Evolutionary conservation across 2,329 filamentous ascomycete genomes (phyloP).

Genomic region (Fusarium sp.): DNA sequence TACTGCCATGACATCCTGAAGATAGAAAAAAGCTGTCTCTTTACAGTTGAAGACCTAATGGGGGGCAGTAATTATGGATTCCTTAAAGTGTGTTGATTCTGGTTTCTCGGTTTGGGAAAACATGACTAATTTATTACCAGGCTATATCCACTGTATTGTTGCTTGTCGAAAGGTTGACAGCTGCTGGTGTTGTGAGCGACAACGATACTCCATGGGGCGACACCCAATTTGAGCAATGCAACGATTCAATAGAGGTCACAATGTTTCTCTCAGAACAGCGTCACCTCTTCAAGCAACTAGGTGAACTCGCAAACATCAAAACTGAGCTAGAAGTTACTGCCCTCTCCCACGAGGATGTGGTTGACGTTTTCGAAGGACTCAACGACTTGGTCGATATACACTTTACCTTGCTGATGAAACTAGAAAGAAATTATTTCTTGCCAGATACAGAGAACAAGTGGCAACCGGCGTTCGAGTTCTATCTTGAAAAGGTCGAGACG

Average conservation of each 20-base stretch:
- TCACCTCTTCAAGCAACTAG: not conserved
- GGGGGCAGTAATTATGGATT: not conserved
- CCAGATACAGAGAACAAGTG: not conserved
- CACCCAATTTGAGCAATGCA: not conserved
- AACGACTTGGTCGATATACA: not conserved
- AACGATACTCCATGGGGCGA: no score
- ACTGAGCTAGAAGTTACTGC: not conserved
- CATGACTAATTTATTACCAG: not conserved
- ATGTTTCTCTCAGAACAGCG: not conserved
- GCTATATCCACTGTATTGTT: not conserved
- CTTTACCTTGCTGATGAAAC: not conserved
- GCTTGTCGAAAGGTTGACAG: not conserved
- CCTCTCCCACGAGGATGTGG: not conserved
- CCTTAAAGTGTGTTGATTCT: not conserved
- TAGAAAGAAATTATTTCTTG: not conserved
- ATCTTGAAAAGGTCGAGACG: not conserved
- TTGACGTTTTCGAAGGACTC: not conserved
- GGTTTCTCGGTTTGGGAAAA: not conserved
- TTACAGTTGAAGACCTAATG: not conserved
- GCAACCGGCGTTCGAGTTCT: not conserved
- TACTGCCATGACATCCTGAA: not conserved
- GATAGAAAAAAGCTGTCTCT: not conserved
- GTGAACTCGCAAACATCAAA: not conserved
- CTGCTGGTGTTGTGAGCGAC: no score
- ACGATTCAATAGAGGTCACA: not conserved